Percentiles rank a stretch among this genome's conserved stretches.
Conservation (phyloP, 169 alveolate species). For the Plasmodium billcollinsi region DNA sequence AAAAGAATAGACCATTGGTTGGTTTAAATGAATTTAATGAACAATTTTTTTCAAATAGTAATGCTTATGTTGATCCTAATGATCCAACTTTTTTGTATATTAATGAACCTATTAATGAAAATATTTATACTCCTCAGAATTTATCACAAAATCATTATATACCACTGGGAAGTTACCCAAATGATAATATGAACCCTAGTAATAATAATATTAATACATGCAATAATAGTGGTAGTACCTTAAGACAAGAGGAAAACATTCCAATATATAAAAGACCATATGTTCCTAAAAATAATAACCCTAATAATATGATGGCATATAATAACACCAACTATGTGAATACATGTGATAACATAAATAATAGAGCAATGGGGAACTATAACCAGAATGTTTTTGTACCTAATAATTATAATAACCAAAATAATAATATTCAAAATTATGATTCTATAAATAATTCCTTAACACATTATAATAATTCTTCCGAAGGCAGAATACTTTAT, state of each 20-base stretch:
- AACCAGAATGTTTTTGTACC: conserved; percentile 25
- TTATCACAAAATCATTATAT: conserved; percentile 61
- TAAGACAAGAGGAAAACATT: conserved; percentile 13
- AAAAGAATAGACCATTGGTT: conserved; percentile 51
- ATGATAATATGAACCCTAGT: neutral
- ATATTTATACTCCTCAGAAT: conserved; percentile 18
- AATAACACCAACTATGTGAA: conserved; percentile 23
- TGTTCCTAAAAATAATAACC: conserved; percentile 19
- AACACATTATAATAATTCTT: conserved; percentile 32
- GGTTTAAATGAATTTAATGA: conserved; percentile 46
- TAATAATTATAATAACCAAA: neutral
- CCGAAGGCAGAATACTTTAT: conserved; percentile 16
- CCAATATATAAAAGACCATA: conserved; percentile 69
- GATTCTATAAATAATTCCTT: conserved; percentile 27
- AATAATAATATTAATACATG: conserved; percentile 4
- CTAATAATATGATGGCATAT: conserved; percentile 18
- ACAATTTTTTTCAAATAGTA: conserved; percentile 49
- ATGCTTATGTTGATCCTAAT: conserved; percentile 78
- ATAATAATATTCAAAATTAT: conserved; percentile 5
- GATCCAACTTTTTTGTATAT: conserved; percentile 73
- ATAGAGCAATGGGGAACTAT: neutral
- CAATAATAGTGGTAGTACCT: neutral
- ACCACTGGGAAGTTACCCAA: neutral
- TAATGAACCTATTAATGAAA: conserved; percentile 61
- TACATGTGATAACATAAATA: neutral